These are phyloP conservation scores for Lindgomyces ingoldianus DNA, from an alignment of 495 filamentous ascomycete genomes.

Conservation along the genomic window DNA sequence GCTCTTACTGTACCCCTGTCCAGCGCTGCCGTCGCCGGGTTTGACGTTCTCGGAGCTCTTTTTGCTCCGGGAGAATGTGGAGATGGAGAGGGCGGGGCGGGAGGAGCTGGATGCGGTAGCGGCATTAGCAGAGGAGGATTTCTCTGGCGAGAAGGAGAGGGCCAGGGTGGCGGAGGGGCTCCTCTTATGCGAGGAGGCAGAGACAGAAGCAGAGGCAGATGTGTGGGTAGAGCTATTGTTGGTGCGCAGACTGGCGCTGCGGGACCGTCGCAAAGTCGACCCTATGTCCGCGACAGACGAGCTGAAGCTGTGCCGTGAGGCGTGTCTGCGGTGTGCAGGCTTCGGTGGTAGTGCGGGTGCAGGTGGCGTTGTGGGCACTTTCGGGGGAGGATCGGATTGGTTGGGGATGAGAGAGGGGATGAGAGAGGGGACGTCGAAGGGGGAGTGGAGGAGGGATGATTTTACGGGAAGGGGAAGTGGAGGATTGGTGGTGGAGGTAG, in stretches of 20 bases:
- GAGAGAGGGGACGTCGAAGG: neutral
- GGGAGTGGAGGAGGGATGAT: neutral
- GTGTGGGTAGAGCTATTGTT: conserved; percentile 10
- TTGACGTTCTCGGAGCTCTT: conserved; percentile 37
- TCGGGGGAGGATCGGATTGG: conserved; percentile 24
- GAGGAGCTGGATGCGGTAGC: conserved; percentile 4
- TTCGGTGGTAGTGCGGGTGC: no score
- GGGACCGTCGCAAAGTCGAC: conserved; percentile 34
- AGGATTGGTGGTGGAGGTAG: neutral
- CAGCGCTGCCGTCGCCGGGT: conserved; percentile 8
- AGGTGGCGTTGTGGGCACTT: conserved; percentile 26
- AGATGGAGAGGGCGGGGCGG: conserved; percentile 34
- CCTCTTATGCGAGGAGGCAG: conserved; percentile 34
- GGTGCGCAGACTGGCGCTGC: conserved; percentile 29
- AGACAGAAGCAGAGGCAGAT: conserved; percentile 27
- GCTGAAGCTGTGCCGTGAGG: conserved; percentile 35
- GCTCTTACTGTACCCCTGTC: conserved; percentile 30
- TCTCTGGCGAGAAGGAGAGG: conserved; percentile 37
- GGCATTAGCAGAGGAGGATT: conserved; percentile 15
- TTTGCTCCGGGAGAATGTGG: conserved; percentile 32
- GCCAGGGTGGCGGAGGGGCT: conserved; percentile 34
- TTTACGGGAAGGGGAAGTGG: no score
- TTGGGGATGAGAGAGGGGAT: neutral
- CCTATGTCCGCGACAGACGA: conserved; percentile 38
- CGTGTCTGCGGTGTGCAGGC: conserved; percentile 24